phyloP scores from a whole-genome alignment of 2,329 filamentous ascomycete genomes.

The Berkeleyomyces basicola region DNA sequence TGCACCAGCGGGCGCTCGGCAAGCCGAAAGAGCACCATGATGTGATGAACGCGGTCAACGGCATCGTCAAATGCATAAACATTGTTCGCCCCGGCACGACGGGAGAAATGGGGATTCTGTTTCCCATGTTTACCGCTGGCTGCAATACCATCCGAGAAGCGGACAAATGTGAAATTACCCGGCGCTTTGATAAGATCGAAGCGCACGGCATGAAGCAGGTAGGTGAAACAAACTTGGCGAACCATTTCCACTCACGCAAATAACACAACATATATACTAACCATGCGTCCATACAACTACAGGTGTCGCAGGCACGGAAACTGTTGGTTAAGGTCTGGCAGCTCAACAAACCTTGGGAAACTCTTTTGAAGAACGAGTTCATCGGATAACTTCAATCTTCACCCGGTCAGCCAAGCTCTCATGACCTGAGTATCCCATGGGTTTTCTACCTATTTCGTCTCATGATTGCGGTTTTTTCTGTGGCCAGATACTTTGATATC shows the following conservation, averaged over 20 bases:
- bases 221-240: conserved; percentile 17
- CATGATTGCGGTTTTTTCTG: not conserved
- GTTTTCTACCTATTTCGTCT: not conserved
- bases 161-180: conserved; percentile 44
- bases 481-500: too few relatives aligned
- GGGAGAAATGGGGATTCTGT: conserved; percentile 59
- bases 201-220: conserved; percentile 63
- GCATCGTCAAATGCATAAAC: conserved; percentile 45
- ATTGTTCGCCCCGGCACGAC: conserved; percentile 48
- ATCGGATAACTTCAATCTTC: conserved; percentile 34
- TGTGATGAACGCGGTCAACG: conserved; percentile 45
- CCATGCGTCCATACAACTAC: not conserved
- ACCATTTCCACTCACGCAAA: not conserved
- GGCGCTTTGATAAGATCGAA: conserved; percentile 51
- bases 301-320: conserved; percentile 42
- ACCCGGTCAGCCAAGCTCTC: too few relatives aligned
- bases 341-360: conserved; percentile 52
- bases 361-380: conserved; percentile 48
- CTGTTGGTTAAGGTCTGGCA: conserved; percentile 56
- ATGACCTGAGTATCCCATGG: too few relatives aligned
- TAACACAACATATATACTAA: conserved; percentile 12
- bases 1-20: conserved; percentile 56
- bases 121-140: conserved; percentile 71
- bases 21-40: conserved; percentile 37
- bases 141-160: conserved; percentile 47